These are phyloP conservation scores for Didymella segeticola DNA, from an alignment of 2,329 filamentous ascomycete genomes.

Conservation along the genomic window DNA sequence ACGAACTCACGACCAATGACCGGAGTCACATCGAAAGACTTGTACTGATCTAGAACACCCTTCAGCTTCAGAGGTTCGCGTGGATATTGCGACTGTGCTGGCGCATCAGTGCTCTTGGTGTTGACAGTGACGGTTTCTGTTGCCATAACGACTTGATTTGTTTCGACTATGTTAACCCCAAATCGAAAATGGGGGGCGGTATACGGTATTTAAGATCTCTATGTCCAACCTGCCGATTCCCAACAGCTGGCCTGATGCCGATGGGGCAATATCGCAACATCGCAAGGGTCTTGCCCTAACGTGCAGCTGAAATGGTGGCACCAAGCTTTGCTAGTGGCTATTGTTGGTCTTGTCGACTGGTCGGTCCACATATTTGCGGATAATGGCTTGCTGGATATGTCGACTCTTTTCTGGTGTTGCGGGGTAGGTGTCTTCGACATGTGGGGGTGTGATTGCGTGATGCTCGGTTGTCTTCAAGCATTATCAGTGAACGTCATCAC, in stretches of 20 bases:
- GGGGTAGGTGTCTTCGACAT: constrained; percentile 12
- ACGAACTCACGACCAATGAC: constrained; percentile 68
- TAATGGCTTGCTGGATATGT: background rate
- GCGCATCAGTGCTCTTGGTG: constrained; percentile 9
- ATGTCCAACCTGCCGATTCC: background rate
- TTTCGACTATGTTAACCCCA: too few relatives aligned
- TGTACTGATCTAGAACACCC: constrained; percentile 60
- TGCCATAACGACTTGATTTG: constrained; percentile 22
- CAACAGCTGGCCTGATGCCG: background rate
- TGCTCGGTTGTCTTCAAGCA: background rate
- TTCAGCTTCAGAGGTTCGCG: constrained; percentile 40
- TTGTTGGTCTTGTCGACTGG: background rate
- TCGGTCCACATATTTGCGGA: background rate
- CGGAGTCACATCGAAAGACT: constrained; percentile 67
- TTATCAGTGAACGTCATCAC: constrained; percentile 4
- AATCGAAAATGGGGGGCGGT: too few relatives aligned
- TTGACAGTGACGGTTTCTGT: constrained; percentile 26
- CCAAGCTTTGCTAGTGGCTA: constrained; percentile 4
- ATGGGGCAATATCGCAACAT: constrained; percentile 13
- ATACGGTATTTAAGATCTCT: background rate
- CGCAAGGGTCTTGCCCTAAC: background rate
- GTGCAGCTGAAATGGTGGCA: background rate
- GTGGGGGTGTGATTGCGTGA: constrained; percentile 14
- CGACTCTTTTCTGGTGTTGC: constrained; percentile 1
- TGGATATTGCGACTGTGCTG: constrained; percentile 11